A percentile compares a stretch with the other conserved stretches of the same genome.
Conservation (phyloP, 352 stramenopile genomes). For the Globisporangium orthogonon region DNA sequence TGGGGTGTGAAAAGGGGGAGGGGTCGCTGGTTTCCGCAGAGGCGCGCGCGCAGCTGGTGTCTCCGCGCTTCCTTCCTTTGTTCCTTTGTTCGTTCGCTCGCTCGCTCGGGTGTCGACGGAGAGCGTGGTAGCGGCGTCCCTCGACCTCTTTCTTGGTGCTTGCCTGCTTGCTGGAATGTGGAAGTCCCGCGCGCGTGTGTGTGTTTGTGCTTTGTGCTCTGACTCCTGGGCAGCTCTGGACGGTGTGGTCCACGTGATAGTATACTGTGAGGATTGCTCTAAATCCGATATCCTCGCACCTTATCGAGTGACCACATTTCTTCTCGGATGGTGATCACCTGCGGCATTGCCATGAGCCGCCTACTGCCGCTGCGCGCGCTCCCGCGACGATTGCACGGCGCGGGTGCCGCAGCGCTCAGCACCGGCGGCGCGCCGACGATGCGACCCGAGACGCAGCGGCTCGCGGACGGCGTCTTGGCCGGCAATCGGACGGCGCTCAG, state of each 20-base stretch:
- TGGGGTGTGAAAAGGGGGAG: neutral
- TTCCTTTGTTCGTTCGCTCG: neutral
- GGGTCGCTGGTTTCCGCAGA: neutral
- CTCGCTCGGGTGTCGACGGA: neutral
- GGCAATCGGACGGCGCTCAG: slow-evolving; percentile 62
- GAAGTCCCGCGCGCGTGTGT: slow-evolving; percentile 8
- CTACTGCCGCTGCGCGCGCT: slow-evolving; percentile 5
- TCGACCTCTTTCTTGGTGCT: neutral
- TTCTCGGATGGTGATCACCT: neutral
- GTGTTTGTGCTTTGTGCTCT: slow-evolving; percentile 1
- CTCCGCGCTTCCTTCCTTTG: neutral
- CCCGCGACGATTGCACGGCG: neutral
- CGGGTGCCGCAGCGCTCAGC: neutral
- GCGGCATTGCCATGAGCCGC: slow-evolving; percentile 12
- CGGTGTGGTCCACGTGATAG: too few relatives aligned
- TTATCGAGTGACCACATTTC: too few relatives aligned
- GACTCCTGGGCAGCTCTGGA: too few relatives aligned
- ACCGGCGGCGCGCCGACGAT: slow-evolving; percentile 13
- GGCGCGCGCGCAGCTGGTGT: neutral
- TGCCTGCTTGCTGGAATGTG: slow-evolving; percentile 3
- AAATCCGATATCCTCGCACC: too few relatives aligned
- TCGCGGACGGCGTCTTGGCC: slow-evolving; percentile 46
- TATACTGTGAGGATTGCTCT: too few relatives aligned
- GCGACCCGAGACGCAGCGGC: slow-evolving; percentile 33
- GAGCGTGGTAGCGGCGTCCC: neutral